phyloP scores from a whole-genome alignment of 2,329 filamentous ascomycete genomes.

The Cordyceps tenuipes region DNA sequence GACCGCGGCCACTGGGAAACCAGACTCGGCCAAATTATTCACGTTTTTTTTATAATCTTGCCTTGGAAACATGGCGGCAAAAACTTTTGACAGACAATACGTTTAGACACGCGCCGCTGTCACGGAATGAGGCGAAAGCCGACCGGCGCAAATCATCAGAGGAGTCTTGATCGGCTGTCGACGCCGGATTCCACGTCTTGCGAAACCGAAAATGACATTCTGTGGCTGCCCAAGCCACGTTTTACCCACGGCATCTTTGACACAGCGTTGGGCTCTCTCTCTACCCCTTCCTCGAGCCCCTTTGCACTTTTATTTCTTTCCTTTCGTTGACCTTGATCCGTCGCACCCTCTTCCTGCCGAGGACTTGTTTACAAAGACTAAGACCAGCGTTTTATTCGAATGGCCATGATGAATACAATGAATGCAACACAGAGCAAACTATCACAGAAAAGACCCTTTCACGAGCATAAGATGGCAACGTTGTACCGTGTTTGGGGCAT shows the following conservation, averaged over 20 bases:
- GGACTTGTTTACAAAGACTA: neutral
- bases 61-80: conserved; percentile 1
- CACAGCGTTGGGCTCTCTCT: neutral
- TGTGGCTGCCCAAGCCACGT: neutral
- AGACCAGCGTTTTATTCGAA: conserved; percentile 4
- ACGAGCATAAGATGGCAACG: conserved; percentile 6
- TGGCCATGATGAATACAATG: conserved; percentile 10
- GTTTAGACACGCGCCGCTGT: conserved; percentile 2
- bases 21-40: neutral
- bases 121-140: neutral
- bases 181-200: neutral
- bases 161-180: neutral
- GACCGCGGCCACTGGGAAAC: neutral
- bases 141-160: neutral
- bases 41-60: conserved; percentile 10
- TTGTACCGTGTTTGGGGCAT: conserved; percentile 6
- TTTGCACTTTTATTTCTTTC: neutral
- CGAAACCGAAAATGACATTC: neutral
- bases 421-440: conserved; percentile 13
- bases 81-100: conserved; percentile 4
- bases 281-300: neutral
- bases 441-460: conserved; percentile 6
- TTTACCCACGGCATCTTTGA: too few species aligned
- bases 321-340: neutral
- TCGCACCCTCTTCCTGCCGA: neutral